Percentiles rank a stretch among this genome's conserved stretches.
phyloP scores from a whole-genome alignment of 495 filamentous ascomycete species.

The Penicillium macrosclerotiorum region DNA sequence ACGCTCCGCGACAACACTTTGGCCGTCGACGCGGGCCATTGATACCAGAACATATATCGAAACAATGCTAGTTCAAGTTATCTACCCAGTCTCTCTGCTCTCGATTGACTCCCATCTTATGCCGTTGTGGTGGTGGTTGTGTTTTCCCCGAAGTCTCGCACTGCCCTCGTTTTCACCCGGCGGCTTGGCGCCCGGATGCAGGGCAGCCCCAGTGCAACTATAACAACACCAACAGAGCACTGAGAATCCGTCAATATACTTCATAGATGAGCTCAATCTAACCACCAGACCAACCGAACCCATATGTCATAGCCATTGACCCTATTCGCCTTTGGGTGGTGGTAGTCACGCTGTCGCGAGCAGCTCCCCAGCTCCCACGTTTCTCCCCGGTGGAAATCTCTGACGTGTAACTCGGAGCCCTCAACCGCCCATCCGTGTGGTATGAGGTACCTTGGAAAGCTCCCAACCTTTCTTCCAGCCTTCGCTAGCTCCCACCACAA shows the following conservation, averaged over 20 bases:
- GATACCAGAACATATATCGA: not conserved
- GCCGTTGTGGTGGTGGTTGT: constrained; percentile 6
- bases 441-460: constrained; percentile 4
- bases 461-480: constrained; percentile 1
- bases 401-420: constrained; percentile 32
- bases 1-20: constrained; percentile 8
- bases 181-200: constrained; percentile 43
- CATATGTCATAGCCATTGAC: not conserved
- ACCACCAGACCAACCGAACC: too few relatives aligned
- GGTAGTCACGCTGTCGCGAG: not conserved
- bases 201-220: constrained; percentile 9
- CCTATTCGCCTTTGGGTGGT: not conserved
- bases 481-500: too few relatives aligned
- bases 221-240: constrained; percentile 1
- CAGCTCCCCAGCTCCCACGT: constrained; percentile 18
- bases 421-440: constrained; percentile 6
- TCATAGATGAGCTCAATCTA: too few relatives aligned
- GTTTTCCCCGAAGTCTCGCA: constrained; percentile 24
- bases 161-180: constrained; percentile 38
- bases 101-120: constrained; percentile 3
- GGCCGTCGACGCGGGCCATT: not conserved
- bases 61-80: not conserved
- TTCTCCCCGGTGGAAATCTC: constrained; percentile 28
- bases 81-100: not conserved
- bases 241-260: not conserved